Conservation (phyloP, 768 basidiomycete species). For the Brasilioporus rufonigricans region DNA sequence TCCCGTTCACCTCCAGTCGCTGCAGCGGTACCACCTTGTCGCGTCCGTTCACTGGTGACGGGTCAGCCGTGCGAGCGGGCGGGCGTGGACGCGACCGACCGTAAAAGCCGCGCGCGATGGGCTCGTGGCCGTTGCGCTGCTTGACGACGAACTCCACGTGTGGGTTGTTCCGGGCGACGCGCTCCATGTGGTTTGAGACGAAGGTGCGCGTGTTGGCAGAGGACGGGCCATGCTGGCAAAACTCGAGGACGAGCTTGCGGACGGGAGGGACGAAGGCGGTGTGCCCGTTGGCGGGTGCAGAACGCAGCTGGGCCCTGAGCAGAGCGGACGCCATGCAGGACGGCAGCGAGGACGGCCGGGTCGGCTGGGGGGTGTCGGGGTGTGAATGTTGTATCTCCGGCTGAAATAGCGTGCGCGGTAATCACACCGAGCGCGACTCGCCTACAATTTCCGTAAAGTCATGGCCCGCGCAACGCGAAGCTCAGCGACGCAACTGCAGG, state of each 20-base stretch:
- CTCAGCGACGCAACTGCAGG: slow-evolving; percentile 42
- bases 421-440: slow-evolving; percentile 16
- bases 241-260: slow-evolving; percentile 88
- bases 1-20: slow-evolving; percentile 66
- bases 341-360: not conserved
- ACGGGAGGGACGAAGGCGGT: slow-evolving; percentile 69
- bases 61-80: slow-evolving; percentile 12
- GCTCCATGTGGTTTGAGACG: slow-evolving; percentile 59
- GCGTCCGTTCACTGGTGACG: slow-evolving; percentile 69
- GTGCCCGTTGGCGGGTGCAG: slow-evolving; percentile 73
- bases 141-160: slow-evolving; percentile 84
- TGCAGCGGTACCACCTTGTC: slow-evolving; percentile 88
- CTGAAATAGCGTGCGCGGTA: slow-evolving; percentile 17
- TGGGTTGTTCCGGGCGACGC: slow-evolving; percentile 68
- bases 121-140: slow-evolving; percentile 71
- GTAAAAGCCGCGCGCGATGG: slow-evolving; percentile 82
- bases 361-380: slow-evolving; percentile 24
- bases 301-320: slow-evolving; percentile 47
- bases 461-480: slow-evolving; percentile 79
- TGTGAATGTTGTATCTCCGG: slow-evolving; percentile 21
- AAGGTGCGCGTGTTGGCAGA: slow-evolving; percentile 71
- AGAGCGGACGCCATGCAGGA: slow-evolving; percentile 39
- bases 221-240: slow-evolving; percentile 79
- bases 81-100: slow-evolving; percentile 37
- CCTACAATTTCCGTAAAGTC: slow-evolving; percentile 23